A percentile compares a stretch with the other conserved stretches of the same genome.
Conservation (phyloP, 176 grass and related monocot species). For the Echinochloa phyllopogon region DNA sequence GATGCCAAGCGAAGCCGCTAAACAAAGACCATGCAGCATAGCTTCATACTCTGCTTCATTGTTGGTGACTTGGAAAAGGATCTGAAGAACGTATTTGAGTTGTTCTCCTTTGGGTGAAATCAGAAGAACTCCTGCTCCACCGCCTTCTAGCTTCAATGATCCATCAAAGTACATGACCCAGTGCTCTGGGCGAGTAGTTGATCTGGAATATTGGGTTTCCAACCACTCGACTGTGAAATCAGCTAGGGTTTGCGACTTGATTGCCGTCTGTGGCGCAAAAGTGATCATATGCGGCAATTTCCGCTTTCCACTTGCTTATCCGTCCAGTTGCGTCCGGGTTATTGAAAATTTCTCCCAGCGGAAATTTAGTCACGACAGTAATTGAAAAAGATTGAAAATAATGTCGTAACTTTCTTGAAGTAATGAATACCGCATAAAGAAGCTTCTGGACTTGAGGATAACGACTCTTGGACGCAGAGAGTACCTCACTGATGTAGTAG, state of each 20-base stretch:
- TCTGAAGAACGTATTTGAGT: not conserved
- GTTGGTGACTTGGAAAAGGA: not conserved
- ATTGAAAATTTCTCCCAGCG: no score
- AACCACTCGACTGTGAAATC: not conserved
- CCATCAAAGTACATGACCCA: not conserved
- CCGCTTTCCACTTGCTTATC: no score
- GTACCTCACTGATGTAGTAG: no score
- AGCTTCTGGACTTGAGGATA: no score
- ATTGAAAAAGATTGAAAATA: no score
- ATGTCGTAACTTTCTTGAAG: no score
- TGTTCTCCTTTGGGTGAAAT: not conserved
- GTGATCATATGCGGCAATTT: no score
- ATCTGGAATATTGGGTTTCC: not conserved
- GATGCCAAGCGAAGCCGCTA: no score
- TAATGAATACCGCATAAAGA: no score
- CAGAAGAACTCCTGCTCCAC: not conserved
- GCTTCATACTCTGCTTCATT: not conserved
- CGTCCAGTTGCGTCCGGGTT: no score
- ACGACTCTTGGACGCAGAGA: no score
- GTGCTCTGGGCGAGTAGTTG: not conserved
- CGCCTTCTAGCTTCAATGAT: not conserved
- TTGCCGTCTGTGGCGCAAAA: not conserved
- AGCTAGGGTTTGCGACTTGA: not conserved
- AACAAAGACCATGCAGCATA: not conserved
- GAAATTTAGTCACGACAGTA: no score